phyloP scores from a whole-genome alignment of 805 yeast genomes.

The Nakazawaea peltata region DNA sequence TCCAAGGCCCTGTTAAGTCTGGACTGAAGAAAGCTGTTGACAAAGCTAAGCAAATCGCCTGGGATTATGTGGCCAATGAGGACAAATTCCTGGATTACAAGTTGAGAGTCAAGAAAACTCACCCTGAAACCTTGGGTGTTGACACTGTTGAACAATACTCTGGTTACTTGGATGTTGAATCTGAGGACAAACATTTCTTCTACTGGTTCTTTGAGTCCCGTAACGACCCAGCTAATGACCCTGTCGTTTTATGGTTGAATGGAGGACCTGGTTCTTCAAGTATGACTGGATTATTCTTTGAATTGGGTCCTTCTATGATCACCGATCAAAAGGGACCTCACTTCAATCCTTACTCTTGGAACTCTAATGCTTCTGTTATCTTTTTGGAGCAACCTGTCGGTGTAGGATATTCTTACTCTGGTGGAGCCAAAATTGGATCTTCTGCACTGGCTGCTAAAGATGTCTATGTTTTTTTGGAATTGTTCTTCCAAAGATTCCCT shows the following conservation, averaged over 20 bases:
- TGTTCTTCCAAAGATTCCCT: constrained; percentile 70
- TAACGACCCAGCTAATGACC: constrained; percentile 81
- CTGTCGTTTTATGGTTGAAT: constrained; percentile 81
- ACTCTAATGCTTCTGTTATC: constrained; percentile 74
- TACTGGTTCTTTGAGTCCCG: constrained; percentile 80
- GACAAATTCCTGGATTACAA: constrained; percentile 33
- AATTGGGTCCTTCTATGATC: constrained; percentile 75
- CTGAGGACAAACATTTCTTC: constrained; percentile 84
- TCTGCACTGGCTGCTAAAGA: constrained; percentile 82
- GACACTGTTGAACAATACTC: constrained; percentile 78
- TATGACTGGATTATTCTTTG: constrained; percentile 78
- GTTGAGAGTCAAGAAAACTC: constrained; percentile 50
- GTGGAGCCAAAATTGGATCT: constrained; percentile 49
- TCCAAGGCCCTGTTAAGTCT: constrained; percentile 1
- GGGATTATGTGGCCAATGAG: constrained; percentile 4
- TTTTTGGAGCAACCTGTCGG: constrained; percentile 87
- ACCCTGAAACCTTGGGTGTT: constrained; percentile 65
- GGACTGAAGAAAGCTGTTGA: neutral
- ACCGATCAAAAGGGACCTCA: constrained; percentile 53
- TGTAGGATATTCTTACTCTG: constrained; percentile 71
- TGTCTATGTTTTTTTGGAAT: constrained; percentile 69
- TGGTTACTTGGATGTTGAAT: constrained; percentile 74
- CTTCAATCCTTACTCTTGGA: constrained; percentile 77
- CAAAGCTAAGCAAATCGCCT: neutral
- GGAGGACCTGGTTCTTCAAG: constrained; percentile 97